Conservation (phyloP, 1,284 basidiomycete genomes). For the Leccinum ponderosum region DNA sequence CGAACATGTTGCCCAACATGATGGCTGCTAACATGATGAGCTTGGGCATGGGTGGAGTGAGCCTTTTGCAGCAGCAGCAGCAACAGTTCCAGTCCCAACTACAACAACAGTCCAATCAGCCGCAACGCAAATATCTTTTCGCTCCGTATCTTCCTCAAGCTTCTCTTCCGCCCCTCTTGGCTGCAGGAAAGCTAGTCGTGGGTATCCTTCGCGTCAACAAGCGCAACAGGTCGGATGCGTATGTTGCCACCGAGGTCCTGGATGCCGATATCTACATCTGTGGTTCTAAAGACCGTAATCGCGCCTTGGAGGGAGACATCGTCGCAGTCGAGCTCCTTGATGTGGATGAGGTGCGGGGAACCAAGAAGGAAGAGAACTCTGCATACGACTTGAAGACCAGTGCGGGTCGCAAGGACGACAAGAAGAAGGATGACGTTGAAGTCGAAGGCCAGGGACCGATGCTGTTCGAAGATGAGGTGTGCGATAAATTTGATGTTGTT, state of each 20-base stretch:
- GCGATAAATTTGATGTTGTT: constrained; percentile 30
- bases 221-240: constrained; percentile 98
- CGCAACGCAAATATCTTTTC: constrained; percentile 97
- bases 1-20: constrained; percentile 94
- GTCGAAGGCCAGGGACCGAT: constrained; percentile 98
- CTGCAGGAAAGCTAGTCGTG: constrained; percentile 98
- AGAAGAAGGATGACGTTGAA: constrained; percentile 99
- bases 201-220: constrained; percentile 98
- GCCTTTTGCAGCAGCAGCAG: constrained; percentile 83
- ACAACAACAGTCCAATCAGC: constrained; percentile 86
- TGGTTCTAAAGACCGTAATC: constrained; percentile 98
- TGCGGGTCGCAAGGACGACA: constrained; percentile 89
- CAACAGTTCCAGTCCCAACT: constrained; percentile 88
- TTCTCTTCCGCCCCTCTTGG: constrained; percentile 92
- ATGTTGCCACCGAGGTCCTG: constrained; percentile 98
- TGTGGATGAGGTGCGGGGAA: constrained; percentile 97
- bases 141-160: constrained; percentile 99
- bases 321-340: constrained; percentile 98
- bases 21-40: constrained; percentile 96
- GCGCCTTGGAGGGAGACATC: constrained; percentile 97
- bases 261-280: constrained; percentile 99
- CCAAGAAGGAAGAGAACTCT: constrained; percentile 99
- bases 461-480: constrained; percentile 98
- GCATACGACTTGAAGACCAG: constrained; percentile 82
- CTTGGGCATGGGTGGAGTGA: constrained; percentile 77